Percentiles rank a stretch among this genome's conserved stretches.
Evolutionary conservation across 1,139 yeast species (phyloP).

Genomic region (Sugiyamaella castrensis): DNA sequence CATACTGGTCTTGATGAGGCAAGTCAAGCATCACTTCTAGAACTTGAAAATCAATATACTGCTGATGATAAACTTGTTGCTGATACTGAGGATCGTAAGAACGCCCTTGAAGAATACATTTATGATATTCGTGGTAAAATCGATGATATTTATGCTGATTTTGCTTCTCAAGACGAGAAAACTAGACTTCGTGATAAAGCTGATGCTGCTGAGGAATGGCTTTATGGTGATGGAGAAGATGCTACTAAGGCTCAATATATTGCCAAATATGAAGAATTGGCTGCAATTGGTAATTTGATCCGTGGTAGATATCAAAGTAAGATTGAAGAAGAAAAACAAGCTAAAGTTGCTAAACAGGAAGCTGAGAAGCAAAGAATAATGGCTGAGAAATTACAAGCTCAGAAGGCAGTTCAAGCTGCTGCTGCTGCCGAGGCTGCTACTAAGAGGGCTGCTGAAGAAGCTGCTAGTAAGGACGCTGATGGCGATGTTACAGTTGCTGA

Average conservation of each 20-base stretch:
- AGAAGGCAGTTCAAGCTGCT: slow-evolving; percentile 47
- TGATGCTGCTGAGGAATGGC: slow-evolving; percentile 93
- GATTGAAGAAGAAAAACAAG: slow-evolving; percentile 94
- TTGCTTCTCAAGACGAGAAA: slow-evolving; percentile 91
- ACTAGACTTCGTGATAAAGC: slow-evolving; percentile 68
- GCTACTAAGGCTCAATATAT: slow-evolving; percentile 94
- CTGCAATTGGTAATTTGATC: slow-evolving; percentile 89
- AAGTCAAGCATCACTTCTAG: slow-evolving; percentile 60
- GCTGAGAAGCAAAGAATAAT: slow-evolving; percentile 77
- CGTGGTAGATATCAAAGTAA: slow-evolving; percentile 93
- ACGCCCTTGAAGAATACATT: slow-evolving; percentile 96
- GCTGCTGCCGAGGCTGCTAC: slow-evolving; percentile 32
- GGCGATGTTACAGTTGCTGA: slow-evolving; percentile 26
- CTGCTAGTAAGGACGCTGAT: slow-evolving; percentile 26
- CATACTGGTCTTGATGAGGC: slow-evolving; percentile 65
- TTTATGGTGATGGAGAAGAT: slow-evolving; percentile 96
- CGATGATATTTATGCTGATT: slow-evolving; percentile 84
- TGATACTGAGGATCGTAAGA: slow-evolving; percentile 98
- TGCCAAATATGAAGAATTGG: slow-evolving; percentile 97
- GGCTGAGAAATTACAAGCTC: slow-evolving; percentile 89
- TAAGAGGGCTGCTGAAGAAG: slow-evolving; percentile 26
- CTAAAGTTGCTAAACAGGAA: slow-evolving; percentile 81
- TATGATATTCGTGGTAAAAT: slow-evolving; percentile 96
- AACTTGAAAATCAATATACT: slow-evolving; percentile 78
- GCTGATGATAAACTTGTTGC: slow-evolving; percentile 95